Base-by-base conservation (phyloP, 2,329 filamentous ascomycete species). In the Beauveria sp. region DNA sequence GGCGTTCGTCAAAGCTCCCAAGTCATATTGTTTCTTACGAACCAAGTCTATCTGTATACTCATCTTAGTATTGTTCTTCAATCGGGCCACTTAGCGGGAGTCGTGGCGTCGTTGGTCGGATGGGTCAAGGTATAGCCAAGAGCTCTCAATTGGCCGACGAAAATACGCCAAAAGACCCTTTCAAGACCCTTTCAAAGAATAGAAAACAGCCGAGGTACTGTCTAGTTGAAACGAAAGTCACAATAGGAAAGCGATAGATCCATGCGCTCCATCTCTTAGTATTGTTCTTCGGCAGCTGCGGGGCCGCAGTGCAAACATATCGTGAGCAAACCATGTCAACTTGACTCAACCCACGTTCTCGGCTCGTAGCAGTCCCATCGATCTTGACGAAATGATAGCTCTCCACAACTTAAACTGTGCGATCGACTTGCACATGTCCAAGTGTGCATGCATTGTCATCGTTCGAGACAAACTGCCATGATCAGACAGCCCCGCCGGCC, bases 41-140 rank as follows among this genome's bases (percentile, higher is more conserved):
- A 10, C 6, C 9, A 22, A 45, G n/a, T 16, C 5, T n/a, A 52
- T 24, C 34, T 45, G 24, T 31, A 2, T 50, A 73, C 67, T 67
- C 67, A 64, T 53, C 64, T 64, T 66, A 62, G 63, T 66, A 71
- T 69, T 64, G 67, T 71, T 67, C 65, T 65, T 24, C 38, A 14
- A 24, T 58, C 49, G 40, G n/a, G 26, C 9, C 20, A 40, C 40
- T 10, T 38, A 56, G 53, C 64, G 10, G 18, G 57, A 42, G 48
- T 65, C 60, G 57, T 60, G 40, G 22, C 55, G 9, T 34, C 69
- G 51, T 67, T 53, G 24, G 42, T 34, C 52, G 24, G 59, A 46
- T 31, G 52, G 31, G 31, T 42, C 46, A n/a, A 43, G 20, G 9
- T 22, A 22, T 24, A 31, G 22, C n/a, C 8, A 9, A 28, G 3